A percentile compares a stretch with the other conserved stretches of the same genome.
phyloP scores from a whole-genome alignment of 768 basidiomycete genomes.

The Suillus decipiens region DNA sequence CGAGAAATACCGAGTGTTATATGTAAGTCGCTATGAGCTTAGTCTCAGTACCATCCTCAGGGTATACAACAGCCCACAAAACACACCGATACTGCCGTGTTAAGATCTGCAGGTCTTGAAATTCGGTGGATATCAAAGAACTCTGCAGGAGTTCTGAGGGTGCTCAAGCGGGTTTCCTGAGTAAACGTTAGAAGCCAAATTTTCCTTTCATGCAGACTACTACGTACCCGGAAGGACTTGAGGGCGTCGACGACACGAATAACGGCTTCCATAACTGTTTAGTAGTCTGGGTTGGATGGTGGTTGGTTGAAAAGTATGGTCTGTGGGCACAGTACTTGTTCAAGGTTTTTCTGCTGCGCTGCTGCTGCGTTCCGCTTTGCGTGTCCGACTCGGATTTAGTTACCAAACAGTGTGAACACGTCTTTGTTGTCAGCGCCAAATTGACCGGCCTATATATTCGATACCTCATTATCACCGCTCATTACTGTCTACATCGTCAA shows the following conservation, averaged over 20 bases:
- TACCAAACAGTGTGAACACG: slow-evolving; percentile 13
- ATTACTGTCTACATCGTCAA: slow-evolving; percentile 7
- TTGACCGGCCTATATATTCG: neutral
- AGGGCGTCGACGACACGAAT: slow-evolving; percentile 68
- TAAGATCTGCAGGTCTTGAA: slow-evolving; percentile 81
- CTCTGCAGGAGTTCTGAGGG: slow-evolving; percentile 69
- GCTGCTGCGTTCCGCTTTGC: slow-evolving; percentile 3
- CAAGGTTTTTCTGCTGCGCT: slow-evolving; percentile 18
- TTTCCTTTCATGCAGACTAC: neutral
- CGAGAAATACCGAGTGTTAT: slow-evolving; percentile 91
- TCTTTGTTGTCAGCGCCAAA: slow-evolving; percentile 16
- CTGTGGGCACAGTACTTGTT: neutral
- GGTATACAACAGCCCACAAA: neutral
- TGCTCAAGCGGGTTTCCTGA: slow-evolving; percentile 79
- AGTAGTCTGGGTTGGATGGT: slow-evolving; percentile 9
- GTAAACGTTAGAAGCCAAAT: neutral
- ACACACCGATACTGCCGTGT: slow-evolving; percentile 74
- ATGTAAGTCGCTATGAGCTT: slow-evolving; percentile 74
- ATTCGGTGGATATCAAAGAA: slow-evolving; percentile 86
- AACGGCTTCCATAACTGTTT: slow-evolving; percentile 58
- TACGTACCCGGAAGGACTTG: slow-evolving; percentile 68
- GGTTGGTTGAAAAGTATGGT: neutral
- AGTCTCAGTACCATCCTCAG: neutral
- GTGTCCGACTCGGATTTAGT: neutral
- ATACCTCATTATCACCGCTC: slow-evolving; percentile 1